phyloP scores from a whole-genome alignment of 176 grass and related monocot genomes.

The Carex scoparia region DNA sequence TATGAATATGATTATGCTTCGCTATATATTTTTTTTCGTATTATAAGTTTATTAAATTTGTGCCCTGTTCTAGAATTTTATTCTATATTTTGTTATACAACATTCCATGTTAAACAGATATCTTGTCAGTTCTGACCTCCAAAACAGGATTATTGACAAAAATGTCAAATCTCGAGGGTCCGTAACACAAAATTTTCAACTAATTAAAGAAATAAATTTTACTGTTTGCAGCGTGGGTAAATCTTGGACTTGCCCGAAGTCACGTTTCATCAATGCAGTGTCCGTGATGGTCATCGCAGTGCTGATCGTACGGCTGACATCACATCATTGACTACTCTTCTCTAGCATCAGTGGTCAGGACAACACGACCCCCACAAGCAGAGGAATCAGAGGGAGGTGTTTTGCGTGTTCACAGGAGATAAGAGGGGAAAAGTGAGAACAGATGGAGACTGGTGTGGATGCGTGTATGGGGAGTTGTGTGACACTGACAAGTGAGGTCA shows the following conservation, averaged over 20 bases:
- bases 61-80: neutral
- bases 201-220: neutral
- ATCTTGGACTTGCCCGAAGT: neutral
- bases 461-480: constrained; percentile 1
- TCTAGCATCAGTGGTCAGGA: no score
- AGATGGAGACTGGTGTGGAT: constrained; percentile 11
- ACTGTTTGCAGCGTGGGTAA: neutral
- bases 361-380: neutral
- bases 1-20: neutral
- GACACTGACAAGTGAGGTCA: constrained; percentile 14
- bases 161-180: neutral
- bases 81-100: constrained; percentile 4
- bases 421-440: neutral
- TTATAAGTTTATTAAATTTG: neutral
- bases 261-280: constrained; percentile 12
- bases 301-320: constrained; percentile 12
- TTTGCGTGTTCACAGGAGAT: neutral
- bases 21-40: neutral
- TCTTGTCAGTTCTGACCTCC: neutral
- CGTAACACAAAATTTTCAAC: neutral
- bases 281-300: neutral
- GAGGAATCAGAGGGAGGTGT: neutral
- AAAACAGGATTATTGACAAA: neutral
- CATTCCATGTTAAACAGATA: neutral
- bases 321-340: neutral